These are phyloP conservation scores for Ceratocystis albifundus DNA, from an alignment of 2,329 filamentous ascomycete species.

Conservation along the genomic window DNA sequence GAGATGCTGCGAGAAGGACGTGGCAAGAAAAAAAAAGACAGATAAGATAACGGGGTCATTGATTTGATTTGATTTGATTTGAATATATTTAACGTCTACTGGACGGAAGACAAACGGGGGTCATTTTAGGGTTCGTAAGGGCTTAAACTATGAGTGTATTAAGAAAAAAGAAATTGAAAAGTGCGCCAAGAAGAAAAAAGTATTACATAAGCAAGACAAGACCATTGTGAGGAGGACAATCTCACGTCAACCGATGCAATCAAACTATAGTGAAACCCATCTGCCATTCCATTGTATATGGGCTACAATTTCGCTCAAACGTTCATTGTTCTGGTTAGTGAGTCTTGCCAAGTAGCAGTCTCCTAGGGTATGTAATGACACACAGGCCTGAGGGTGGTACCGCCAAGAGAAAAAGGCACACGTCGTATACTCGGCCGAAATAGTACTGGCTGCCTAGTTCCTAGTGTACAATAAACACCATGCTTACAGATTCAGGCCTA, in stretches of 20 bases:
- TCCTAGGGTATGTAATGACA: background rate
- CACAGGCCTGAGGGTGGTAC: background rate
- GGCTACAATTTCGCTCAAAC: background rate
- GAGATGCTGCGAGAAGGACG: background rate
- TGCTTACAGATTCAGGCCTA: background rate
- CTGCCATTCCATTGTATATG: background rate
- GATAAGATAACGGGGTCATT: background rate
- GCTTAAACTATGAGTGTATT: background rate
- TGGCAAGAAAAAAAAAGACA: background rate
- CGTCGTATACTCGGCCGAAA: background rate
- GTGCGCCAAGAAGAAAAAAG: background rate
- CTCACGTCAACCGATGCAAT: background rate
- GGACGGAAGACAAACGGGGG: no score
- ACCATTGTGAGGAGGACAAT: background rate
- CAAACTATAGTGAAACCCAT: background rate
- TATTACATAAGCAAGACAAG: background rate
- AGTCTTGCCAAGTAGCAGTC: background rate
- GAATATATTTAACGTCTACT: no score
- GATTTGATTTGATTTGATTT: no score
- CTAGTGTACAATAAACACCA: background rate
- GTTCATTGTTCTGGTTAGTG: background rate
- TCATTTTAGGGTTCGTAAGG: background rate
- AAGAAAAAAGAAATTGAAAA: background rate
- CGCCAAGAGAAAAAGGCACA: background rate
- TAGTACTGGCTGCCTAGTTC: background rate